Evolutionary conservation across 1,284 basidiomycete species (phyloP).

Genomic region (Veloporphyrellus conicus): DNA sequence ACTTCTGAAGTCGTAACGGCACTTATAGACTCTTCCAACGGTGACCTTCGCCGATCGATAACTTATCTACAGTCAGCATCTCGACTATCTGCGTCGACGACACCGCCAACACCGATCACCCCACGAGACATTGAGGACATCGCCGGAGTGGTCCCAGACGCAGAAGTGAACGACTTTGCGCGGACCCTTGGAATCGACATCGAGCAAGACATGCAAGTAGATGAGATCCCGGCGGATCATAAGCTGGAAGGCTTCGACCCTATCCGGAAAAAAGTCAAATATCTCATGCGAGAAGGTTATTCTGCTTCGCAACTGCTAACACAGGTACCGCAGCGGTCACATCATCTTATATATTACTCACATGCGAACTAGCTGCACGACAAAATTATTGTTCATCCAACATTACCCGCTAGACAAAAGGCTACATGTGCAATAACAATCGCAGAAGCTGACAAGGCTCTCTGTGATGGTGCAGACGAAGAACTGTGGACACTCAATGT

Average conservation of each 20-base stretch:
- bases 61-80: constrained; percentile 97
- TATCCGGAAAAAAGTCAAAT: constrained; percentile 71
- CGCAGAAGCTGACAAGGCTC: constrained; percentile 93
- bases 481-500: constrained; percentile 92
- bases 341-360: constrained; percentile 7
- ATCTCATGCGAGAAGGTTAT: constrained; percentile 83
- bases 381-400: constrained; percentile 77
- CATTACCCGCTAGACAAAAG: constrained; percentile 79
- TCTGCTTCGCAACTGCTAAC: constrained; percentile 86
- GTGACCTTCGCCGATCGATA: constrained; percentile 96
- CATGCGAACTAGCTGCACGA: constrained; percentile 74
- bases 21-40: constrained; percentile 79
- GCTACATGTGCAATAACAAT: constrained; percentile 79
- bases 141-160: constrained; percentile 87
- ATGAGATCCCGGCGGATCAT: constrained; percentile 33
- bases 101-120: constrained; percentile 70
- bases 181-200: constrained; percentile 73
- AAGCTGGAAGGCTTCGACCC: constrained; percentile 57
- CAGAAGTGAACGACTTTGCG: constrained; percentile 69
- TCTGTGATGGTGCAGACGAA: constrained; percentile 98
- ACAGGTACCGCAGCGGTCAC: constrained; percentile 54
- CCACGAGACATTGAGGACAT: constrained; percentile 88
- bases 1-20: constrained; percentile 57
- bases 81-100: constrained; percentile 70
- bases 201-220: constrained; percentile 49